Percentiles rank a stretch among this genome's conserved stretches.
These are phyloP conservation scores for Sphaerosporella brunnea DNA, from an alignment of 495 filamentous ascomycete genomes.

Conservation along the genomic window DNA sequence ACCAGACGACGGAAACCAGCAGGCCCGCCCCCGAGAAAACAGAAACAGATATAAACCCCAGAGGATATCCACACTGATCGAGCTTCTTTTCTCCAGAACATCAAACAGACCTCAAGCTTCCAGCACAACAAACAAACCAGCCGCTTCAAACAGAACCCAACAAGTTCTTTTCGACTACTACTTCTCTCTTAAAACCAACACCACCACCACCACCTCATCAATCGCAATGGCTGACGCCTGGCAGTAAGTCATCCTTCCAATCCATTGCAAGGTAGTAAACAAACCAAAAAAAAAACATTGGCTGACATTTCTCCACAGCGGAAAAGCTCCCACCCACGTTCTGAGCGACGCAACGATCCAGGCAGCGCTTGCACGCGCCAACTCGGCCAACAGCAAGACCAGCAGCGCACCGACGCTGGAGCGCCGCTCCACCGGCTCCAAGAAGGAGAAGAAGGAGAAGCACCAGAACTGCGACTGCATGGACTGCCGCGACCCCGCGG, in stretches of 20 bases:
- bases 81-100: neutral
- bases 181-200: neutral
- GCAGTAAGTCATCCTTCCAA: neutral
- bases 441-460: neutral
- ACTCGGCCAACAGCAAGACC: neutral
- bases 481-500: neutral
- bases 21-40: neutral
- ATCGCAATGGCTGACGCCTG: neutral
- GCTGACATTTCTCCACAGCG: neutral
- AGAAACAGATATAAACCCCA: neutral
- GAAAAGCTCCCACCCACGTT: neutral
- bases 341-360: neutral
- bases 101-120: neutral
- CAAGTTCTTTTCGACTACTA: too few relatives aligned
- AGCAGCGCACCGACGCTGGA: neutral
- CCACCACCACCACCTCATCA: neutral
- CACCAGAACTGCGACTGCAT: constrained; percentile 2
- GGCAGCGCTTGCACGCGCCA: neutral
- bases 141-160: too few relatives aligned
- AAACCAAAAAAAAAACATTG: too few relatives aligned
- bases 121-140: neutral
- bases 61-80: neutral
- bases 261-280: too few relatives aligned
- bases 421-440: neutral
- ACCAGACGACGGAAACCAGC: neutral